phyloP scores from a whole-genome alignment of 2,329 filamentous ascomycete species.

The Colletotrichum lini region DNA sequence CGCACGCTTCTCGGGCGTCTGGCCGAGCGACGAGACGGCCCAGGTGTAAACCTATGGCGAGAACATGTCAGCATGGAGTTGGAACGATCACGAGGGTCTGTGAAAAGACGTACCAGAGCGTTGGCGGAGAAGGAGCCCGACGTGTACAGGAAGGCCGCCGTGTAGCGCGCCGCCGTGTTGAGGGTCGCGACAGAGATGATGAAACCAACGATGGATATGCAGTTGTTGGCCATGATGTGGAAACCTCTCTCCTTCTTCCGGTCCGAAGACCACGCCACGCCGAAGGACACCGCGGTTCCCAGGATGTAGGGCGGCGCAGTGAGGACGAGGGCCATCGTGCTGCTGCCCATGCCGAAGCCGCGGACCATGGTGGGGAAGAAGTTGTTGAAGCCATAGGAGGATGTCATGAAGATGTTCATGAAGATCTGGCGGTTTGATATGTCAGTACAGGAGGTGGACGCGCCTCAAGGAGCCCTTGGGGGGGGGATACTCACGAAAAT shows the following conservation, averaged over 20 bases:
- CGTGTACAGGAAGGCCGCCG: slow-evolving; percentile 54
- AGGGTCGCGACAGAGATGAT: slow-evolving; percentile 51
- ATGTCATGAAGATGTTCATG: slow-evolving; percentile 49
- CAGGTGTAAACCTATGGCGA: slow-evolving; percentile 51
- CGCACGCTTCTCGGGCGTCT: slow-evolving; percentile 61
- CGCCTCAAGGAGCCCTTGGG: slow-evolving; percentile 41
- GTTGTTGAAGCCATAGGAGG: slow-evolving; percentile 47
- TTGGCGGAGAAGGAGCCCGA: slow-evolving; percentile 57
- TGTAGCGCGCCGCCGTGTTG: slow-evolving; percentile 50
- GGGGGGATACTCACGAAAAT: slow-evolving; percentile 27
- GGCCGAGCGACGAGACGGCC: slow-evolving; percentile 57
- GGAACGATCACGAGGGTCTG: background rate
- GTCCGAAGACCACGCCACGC: slow-evolving; percentile 60
- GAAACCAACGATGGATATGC: slow-evolving; percentile 57
- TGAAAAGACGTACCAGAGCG: slow-evolving; percentile 41
- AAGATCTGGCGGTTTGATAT: slow-evolving; percentile 43
- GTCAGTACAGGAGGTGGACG: slow-evolving; percentile 32
- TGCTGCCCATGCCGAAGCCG: slow-evolving; percentile 49
- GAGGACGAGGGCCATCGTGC: slow-evolving; percentile 59
- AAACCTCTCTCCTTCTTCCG: slow-evolving; percentile 58
- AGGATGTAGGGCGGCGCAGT: slow-evolving; percentile 64
- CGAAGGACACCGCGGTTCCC: slow-evolving; percentile 58
- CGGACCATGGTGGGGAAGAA: slow-evolving; percentile 52
- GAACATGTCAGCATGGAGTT: slow-evolving; percentile 18
- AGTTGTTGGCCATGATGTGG: slow-evolving; percentile 56